Evolutionary conservation across 2,329 filamentous ascomycete species (phyloP).

Genomic region (Cercospora sesami): DNA sequence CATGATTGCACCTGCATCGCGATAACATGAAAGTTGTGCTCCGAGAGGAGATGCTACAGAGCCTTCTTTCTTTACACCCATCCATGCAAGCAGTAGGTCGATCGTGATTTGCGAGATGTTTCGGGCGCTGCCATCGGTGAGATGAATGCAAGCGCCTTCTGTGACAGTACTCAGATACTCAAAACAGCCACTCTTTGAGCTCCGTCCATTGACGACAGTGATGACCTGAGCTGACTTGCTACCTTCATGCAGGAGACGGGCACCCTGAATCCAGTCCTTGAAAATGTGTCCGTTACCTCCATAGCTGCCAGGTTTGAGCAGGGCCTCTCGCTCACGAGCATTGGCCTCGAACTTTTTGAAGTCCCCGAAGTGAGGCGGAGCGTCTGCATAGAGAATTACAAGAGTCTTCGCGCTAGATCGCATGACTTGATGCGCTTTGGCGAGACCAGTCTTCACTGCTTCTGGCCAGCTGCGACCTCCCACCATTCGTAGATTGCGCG

Average conservation of each 20-base stretch:
- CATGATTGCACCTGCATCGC: neutral
- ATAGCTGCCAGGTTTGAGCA: slow-evolving; percentile 13
- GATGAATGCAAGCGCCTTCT: slow-evolving; percentile 12
- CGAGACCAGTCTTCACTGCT: slow-evolving; percentile 23
- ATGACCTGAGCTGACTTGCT: slow-evolving; percentile 19
- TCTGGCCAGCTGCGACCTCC: slow-evolving; percentile 16
- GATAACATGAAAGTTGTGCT: slow-evolving; percentile 9
- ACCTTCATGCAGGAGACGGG: slow-evolving; percentile 12
- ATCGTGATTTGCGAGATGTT: slow-evolving; percentile 21
- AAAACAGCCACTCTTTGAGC: slow-evolving; percentile 1
- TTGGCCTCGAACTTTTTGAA: neutral
- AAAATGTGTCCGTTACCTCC: slow-evolving; percentile 14
- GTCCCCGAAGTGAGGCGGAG: slow-evolving; percentile 15
- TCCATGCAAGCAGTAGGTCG: slow-evolving; percentile 21
- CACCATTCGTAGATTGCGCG: neutral
- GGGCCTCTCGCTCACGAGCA: slow-evolving; percentile 9
- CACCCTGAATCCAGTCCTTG: slow-evolving; percentile 18
- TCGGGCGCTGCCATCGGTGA: slow-evolving; percentile 1
- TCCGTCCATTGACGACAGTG: slow-evolving; percentile 6
- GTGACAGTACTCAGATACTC: slow-evolving; percentile 16
- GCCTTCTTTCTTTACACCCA: slow-evolving; percentile 20
- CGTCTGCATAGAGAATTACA: slow-evolving; percentile 20
- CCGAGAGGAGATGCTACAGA: neutral
- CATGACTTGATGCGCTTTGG: slow-evolving; percentile 20
- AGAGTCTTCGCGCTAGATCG: slow-evolving; percentile 18